Conservation (phyloP, 1,284 basidiomycete genomes). For the Tylopilus orsonianus region DNA sequence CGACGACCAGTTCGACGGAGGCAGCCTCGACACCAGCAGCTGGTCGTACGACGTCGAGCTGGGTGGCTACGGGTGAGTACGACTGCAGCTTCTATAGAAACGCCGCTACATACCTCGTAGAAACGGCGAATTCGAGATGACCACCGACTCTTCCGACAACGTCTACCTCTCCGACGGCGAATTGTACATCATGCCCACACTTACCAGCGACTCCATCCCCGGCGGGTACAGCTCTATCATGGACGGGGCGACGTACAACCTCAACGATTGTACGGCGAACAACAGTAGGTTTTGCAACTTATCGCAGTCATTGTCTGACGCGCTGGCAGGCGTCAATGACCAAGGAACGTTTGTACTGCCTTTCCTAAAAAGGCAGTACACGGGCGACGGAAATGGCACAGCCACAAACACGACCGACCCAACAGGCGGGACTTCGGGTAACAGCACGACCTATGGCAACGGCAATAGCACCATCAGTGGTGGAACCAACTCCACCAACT, state of each 20-base stretch:
- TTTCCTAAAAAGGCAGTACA: conserved; percentile 28
- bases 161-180: conserved; percentile 66
- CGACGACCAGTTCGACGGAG: conserved; percentile 63
- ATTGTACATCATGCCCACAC: conserved; percentile 79
- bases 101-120: conserved; percentile 33
- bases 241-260: conserved; percentile 64
- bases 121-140: conserved; percentile 82
- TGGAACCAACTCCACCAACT: conserved; percentile 28
- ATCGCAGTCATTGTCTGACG: not conserved
- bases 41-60: conserved; percentile 72
- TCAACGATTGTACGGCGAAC: conserved; percentile 62
- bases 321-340: conserved; percentile 4
- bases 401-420: not conserved
- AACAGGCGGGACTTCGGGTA: not conserved
- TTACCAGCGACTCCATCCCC: conserved; percentile 60
- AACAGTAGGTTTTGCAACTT: conserved; percentile 11
- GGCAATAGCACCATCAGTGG: conserved; percentile 10
- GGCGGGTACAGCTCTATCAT: conserved; percentile 57
- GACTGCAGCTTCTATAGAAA: not conserved
- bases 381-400: conserved; percentile 13
- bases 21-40: conserved; percentile 45
- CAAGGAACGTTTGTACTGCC: conserved; percentile 20
- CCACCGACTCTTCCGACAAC: conserved; percentile 64
- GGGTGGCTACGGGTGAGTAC: conserved; percentile 68
- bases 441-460: conserved; percentile 4